phyloP scores from a whole-genome alignment of 345 rosid species.

The Eucalyptus melliodora region DNA sequence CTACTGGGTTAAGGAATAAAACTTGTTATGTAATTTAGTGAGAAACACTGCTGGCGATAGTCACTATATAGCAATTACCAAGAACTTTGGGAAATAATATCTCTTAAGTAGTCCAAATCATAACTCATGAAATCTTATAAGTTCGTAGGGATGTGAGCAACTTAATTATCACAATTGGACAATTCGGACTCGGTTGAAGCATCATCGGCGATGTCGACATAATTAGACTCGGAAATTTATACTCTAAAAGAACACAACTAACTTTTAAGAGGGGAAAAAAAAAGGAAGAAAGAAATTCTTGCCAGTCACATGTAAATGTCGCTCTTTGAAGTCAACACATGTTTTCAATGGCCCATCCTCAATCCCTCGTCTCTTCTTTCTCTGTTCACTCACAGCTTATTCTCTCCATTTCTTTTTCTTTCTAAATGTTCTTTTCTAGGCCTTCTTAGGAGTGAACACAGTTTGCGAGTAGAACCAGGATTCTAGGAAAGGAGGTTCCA shows the following conservation, averaged over 20 bases:
- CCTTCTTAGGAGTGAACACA: too few relatives aligned
- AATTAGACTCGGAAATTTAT: not conserved
- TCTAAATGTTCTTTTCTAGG: too few relatives aligned
- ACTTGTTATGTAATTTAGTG: too few relatives aligned
- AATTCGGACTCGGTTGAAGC: not conserved
- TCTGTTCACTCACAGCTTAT: not conserved
- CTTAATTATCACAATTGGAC: not conserved
- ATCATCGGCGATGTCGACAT: rapidly evolving
- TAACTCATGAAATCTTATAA: not conserved
- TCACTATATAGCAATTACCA: not conserved
- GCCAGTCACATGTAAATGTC: not conserved
- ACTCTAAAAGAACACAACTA: not conserved
- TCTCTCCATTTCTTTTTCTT: not conserved
- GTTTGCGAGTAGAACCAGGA: too few relatives aligned
- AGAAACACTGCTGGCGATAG: rapidly evolving
- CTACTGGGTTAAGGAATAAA: too few relatives aligned
- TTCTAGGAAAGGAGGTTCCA: too few relatives aligned
- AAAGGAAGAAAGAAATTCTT: not conserved
- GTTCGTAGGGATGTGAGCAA: not conserved
- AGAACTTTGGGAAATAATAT: not conserved
- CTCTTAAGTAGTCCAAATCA: not conserved
- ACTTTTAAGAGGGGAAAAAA: not conserved
- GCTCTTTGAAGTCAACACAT: not conserved
- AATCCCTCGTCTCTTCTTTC: not conserved
- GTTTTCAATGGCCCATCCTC: not conserved